Evolutionary conservation across 192 early-diverging fungal genomes (phyloP), one percentile per base, ranked within the genome.

Genomic region (Mortierella antarctica): DNA sequence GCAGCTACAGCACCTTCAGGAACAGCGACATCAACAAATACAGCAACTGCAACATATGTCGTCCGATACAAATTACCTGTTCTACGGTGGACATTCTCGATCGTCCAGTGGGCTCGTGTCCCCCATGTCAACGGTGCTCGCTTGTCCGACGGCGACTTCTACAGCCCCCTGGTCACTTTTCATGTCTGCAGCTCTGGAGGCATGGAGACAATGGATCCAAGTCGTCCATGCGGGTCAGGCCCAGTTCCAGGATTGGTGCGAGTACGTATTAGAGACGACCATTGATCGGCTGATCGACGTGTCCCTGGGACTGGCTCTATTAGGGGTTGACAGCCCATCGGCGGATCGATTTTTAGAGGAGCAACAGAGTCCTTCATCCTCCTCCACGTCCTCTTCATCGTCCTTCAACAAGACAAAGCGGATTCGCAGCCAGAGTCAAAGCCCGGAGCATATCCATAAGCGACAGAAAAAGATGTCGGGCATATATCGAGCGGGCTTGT

Each of bases 161-260:
- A 21, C 41, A 1, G 23, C 18, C 6, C 62, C 77, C 0, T 80
- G 69, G 77, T 23, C 58, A 0, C 8, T 68, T 9, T 61, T 80
- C 46, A 50, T 62, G 46, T 52, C 57, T 7, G 62, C 57, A 40
- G 77, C 77, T 12, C 23, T 80, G 14, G 65, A 80, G 11, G 77
- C 77, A 12, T 80, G 77, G 77, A 71, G 57, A 17, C 59, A 80
- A 23, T 80, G 77, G 77, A 80, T 72, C 53, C 65, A 57, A 21
- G 57, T 59, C 1, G 77, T 80, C 14, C 70, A 72, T 58, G 77
- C 70, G 0, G 77, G 77, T 0, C 77, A 72, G 18, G 65, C 70
- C 6, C 77, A 80, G 48, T 80, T 80, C 60, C 64, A 59, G 48
- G 77, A 67, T 44, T 80, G 77, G 77, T 72, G 77, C 54, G 65